These are phyloP conservation scores for Ophiostoma populinum DNA, from an alignment of 2,329 filamentous ascomycete genomes.

Conservation along the genomic window DNA sequence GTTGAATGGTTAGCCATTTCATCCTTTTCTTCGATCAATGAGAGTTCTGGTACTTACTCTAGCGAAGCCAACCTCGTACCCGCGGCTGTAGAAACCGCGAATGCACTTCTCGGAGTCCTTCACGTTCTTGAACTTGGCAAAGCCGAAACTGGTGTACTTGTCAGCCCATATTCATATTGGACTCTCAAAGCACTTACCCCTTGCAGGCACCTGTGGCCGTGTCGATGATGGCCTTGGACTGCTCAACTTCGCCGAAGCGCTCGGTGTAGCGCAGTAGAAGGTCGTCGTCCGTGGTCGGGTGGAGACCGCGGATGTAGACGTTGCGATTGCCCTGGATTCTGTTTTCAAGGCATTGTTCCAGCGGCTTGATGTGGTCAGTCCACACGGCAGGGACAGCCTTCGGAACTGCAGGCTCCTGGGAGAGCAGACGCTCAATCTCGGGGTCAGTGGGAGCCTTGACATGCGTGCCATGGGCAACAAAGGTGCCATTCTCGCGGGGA, in stretches of 20 bases:
- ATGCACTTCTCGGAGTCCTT: slow-evolving; percentile 91
- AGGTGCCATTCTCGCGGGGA: slow-evolving; percentile 34
- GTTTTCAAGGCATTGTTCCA: slow-evolving; percentile 90
- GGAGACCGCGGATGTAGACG: slow-evolving; percentile 92
- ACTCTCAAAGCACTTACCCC: slow-evolving; percentile 60
- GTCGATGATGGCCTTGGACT: slow-evolving; percentile 97
- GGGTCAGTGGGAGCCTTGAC: slow-evolving; percentile 29
- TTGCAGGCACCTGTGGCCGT: slow-evolving; percentile 87
- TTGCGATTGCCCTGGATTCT: slow-evolving; percentile 84
- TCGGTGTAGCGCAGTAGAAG: slow-evolving; percentile 66
- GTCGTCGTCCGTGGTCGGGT: slow-evolving; percentile 88
- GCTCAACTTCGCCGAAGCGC: slow-evolving; percentile 86
- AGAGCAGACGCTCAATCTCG: slow-evolving; percentile 45
- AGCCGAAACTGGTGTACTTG: slow-evolving; percentile 67
- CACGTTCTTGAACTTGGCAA: slow-evolving; percentile 83
- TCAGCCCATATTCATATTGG: too few relatives aligned
- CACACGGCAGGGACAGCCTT: slow-evolving; percentile 79
- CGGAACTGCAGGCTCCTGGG: slow-evolving; percentile 69
- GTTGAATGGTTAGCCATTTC: too few relatives aligned
- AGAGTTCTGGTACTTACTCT: too few relatives aligned
- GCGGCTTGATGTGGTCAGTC: slow-evolving; percentile 71
- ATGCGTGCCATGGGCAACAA: slow-evolving; percentile 18
- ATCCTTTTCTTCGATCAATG: too few relatives aligned
- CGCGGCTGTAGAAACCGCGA: slow-evolving; percentile 80
- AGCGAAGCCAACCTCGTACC: slow-evolving; percentile 95